Base-by-base conservation (phyloP, 805 yeast species). In the Sungouiella blattae region DNA sequence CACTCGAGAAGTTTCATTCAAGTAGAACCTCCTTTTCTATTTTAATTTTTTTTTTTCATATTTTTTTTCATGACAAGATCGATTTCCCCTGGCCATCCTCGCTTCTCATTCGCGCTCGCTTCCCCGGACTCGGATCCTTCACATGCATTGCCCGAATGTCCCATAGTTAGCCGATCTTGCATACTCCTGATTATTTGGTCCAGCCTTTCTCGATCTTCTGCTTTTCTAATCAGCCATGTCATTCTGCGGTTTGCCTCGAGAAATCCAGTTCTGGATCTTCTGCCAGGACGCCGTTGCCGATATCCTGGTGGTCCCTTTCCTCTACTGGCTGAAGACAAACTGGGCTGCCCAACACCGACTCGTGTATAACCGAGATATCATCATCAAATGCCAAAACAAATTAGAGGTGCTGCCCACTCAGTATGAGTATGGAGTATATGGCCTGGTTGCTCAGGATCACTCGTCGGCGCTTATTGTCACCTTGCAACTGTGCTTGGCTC, bases 341-440 rank as follows among this genome's bases (percentile, higher is more conserved):
- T 6, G 11, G 7, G 6, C 28, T 6, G 28, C 28, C 5, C 14
- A 5, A 6, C 18, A 14, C 11, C 11, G 28, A 15, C 17, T 26
- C 17, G 18, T 26, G 6, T 11, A 15, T 6, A 15, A 26, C 28
- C 16, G 28, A 26, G 8, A 6, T 5, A 15, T 26, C 11, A 4
- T 14, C 6, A 7, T 26, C 15, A 26, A 26, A 15, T 26, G 28
- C 28, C 28, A 26, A 11, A 11, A 26, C 11, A 17, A 26, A 13
- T 5, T 13, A 6, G 28, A 12, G 5, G 7, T 26, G 6, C 28
- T 26, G 28, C 9, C 11, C 7, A 11, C 28, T 4, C 37, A 34
- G 14, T 28, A 13, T 15, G 32, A 28, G 11, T 34, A 28, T 13
- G 37, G 37, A 6, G 14, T 34, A 16, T 34, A 34, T 18, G 37